These are phyloP conservation scores for Tephrocybe sp. DNA, from an alignment of 768 basidiomycete genomes.

Conservation along the genomic window DNA sequence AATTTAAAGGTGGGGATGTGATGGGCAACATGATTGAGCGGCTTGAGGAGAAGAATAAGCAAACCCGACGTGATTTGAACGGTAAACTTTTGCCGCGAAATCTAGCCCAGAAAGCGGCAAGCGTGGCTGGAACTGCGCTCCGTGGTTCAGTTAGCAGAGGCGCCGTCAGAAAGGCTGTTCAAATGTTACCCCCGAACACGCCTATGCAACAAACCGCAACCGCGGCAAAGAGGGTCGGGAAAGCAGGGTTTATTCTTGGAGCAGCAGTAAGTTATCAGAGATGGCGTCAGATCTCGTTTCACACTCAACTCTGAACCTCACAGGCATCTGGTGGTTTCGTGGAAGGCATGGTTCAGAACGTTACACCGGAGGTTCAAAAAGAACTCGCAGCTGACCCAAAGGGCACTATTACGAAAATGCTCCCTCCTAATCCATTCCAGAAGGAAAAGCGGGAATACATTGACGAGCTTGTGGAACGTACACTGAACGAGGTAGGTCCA, in stretches of 20 bases:
- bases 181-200: neutral
- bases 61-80: neutral
- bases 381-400: neutral
- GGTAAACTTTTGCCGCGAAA: neutral
- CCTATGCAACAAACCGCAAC: neutral
- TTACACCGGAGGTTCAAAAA: neutral
- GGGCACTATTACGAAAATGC: neutral
- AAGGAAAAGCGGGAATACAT: neutral
- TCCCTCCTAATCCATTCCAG: neutral
- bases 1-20: neutral
- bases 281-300: too few relatives aligned
- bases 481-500: neutral
- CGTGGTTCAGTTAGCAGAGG: neutral
- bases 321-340: constrained; percentile 1
- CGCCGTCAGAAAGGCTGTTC: neutral
- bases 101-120: neutral
- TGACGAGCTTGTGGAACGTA: neutral
- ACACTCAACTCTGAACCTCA: too few relatives aligned
- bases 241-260: neutral
- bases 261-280: constrained; percentile 1
- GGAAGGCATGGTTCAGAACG: constrained; percentile 4
- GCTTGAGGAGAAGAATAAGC: neutral
- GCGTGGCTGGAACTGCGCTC: neutral
- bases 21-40: constrained; percentile 2
- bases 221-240: neutral